Conservation (phyloP, 2,329 filamentous ascomycete species). For the Blumeria hordei region DNA sequence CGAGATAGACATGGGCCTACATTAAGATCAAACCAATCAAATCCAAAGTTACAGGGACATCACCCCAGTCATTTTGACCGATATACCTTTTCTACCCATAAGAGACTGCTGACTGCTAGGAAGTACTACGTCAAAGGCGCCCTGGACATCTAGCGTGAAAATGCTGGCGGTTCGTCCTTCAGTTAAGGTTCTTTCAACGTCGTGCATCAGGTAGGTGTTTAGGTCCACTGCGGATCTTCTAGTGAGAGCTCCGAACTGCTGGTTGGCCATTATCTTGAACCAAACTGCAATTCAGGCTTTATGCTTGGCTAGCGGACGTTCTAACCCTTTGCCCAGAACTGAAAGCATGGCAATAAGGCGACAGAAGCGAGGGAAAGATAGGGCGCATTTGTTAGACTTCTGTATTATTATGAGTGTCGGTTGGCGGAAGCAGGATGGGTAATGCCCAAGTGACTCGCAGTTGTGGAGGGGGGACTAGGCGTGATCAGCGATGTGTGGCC, state of each 20-base stretch:
- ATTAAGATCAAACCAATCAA: no score
- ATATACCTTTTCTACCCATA: no score
- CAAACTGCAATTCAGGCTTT: not conserved
- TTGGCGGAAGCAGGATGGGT: not conserved
- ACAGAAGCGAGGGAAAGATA: not conserved
- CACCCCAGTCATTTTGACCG: no score
- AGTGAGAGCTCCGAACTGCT: not conserved
- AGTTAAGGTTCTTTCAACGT: not conserved
- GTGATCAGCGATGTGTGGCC: not conserved
- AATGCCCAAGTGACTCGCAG: not conserved
- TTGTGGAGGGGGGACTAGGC: not conserved
- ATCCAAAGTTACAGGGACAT: no score
- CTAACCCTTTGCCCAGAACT: not conserved
- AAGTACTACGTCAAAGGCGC: not conserved
- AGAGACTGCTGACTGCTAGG: no score
- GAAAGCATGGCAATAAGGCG: not conserved
- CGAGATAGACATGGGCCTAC: no score
- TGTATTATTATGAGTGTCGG: not conserved
- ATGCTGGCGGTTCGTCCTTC: not conserved
- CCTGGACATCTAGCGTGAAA: not conserved
- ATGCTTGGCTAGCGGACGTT: not conserved
- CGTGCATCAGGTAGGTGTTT: not conserved
- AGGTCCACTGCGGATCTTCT: not conserved
- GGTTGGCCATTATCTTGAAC: not conserved
- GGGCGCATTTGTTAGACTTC: not conserved